Conservation (phyloP, 164 flowering plant species). For the Berberis vulgaris region DNA sequence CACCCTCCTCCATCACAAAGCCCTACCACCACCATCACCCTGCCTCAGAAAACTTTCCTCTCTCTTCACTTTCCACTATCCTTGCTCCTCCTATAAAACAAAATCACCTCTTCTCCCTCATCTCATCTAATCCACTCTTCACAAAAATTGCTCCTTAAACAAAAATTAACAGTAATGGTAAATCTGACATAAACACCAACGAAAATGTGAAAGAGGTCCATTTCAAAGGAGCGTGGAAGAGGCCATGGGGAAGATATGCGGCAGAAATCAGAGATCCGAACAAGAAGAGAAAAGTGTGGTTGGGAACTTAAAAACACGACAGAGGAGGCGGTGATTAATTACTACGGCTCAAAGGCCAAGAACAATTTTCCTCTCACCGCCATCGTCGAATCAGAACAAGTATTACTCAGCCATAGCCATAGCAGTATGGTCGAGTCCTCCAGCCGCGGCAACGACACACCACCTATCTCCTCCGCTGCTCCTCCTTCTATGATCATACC, state of each 20-base stretch:
- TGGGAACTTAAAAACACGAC: constrained; percentile 28
- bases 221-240: constrained; percentile 1
- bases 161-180: no score
- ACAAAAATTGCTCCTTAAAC: no score
- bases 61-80: no score
- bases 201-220: not conserved
- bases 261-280: constrained; percentile 2
- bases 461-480: no score
- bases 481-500: no score
- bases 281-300: constrained; percentile 37
- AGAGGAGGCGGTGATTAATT: constrained; percentile 37
- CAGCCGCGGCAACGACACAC: not conserved
- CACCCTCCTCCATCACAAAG: no score
- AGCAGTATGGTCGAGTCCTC: not conserved
- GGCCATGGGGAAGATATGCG: constrained; percentile 3
- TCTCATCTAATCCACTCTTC: no score
- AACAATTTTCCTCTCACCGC: constrained; percentile 39
- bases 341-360: constrained; percentile 55
- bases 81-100: no score
- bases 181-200: no score
- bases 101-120: no score
- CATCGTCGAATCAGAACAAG: not conserved
- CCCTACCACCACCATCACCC: no score
- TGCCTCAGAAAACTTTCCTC: no score
- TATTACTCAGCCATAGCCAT: not conserved